These are phyloP conservation scores for Ramularia endophylla DNA, from an alignment of 2,329 filamentous ascomycete species.

Conservation along the genomic window DNA sequence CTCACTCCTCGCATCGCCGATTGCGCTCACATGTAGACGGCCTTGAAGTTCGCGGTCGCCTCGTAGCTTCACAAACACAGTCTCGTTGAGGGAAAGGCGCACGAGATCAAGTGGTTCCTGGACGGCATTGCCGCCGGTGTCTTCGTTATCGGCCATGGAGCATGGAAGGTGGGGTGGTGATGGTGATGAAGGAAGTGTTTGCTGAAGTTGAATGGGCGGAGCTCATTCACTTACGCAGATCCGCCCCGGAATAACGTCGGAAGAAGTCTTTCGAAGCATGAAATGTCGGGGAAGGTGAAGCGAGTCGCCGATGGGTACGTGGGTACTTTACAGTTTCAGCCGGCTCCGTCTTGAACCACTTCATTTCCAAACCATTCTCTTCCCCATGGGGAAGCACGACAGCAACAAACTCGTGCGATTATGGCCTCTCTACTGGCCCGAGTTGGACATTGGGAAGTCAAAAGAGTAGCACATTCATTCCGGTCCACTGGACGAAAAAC, in stretches of 20 bases:
- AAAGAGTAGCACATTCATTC: conserved; percentile 12
- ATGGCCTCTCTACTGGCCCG: conserved; percentile 24
- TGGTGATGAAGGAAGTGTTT: background rate
- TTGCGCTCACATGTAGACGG: conserved; percentile 71
- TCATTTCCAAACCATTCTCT: conserved; percentile 4
- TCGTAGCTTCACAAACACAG: conserved; percentile 94
- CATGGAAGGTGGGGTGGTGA: conserved; percentile 4
- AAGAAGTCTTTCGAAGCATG: background rate
- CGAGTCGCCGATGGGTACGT: background rate
- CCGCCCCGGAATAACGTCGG: conserved; percentile 1
- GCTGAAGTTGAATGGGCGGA: background rate
- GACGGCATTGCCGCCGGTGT: conserved; percentile 53
- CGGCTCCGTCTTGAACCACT: background rate
- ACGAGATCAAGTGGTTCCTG: conserved; percentile 95
- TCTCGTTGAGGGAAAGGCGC: conserved; percentile 86
- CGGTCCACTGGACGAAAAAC: conserved; percentile 16
- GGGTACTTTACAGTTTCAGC: background rate
- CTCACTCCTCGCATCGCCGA: background rate
- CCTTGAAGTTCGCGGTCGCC: conserved; percentile 95
- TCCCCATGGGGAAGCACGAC: conserved; percentile 16
- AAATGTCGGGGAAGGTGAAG: background rate
- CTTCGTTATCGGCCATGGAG: conserved; percentile 75
- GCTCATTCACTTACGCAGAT: conserved; percentile 1
- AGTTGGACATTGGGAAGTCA: conserved; percentile 18
- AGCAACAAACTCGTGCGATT: conserved; percentile 6